These are phyloP conservation scores for Erythrobasidium yunnanense DNA, from an alignment of 768 basidiomycete genomes.

Conservation along the genomic window DNA sequence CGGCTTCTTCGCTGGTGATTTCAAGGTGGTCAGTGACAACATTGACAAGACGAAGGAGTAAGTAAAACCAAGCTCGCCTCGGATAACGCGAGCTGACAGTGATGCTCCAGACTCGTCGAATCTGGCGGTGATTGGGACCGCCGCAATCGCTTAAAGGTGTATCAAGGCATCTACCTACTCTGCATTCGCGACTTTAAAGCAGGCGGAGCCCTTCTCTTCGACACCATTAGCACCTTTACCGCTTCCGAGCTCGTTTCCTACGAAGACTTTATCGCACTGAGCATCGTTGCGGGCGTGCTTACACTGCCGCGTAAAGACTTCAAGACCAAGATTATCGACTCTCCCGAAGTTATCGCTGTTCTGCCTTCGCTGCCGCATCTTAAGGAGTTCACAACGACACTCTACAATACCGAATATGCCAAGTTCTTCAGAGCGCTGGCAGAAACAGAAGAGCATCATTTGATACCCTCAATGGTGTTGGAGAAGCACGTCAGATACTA, in stretches of 20 bases:
- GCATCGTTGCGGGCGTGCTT: conserved; percentile 67
- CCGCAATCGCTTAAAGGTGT: conserved; percentile 90
- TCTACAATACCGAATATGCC: conserved; percentile 88
- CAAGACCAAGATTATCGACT: conserved; percentile 80
- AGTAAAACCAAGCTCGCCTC: neutral
- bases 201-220: conserved; percentile 72
- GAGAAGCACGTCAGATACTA: conserved; percentile 79
- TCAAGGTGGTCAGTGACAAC: conserved; percentile 57
- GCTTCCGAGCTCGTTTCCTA: conserved; percentile 79
- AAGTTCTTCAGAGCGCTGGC: conserved; percentile 87
- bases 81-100: neutral
- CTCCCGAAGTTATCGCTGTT: conserved; percentile 78
- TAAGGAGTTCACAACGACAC: conserved; percentile 67
- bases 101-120: conserved; percentile 60
- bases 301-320: conserved; percentile 69
- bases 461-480: conserved; percentile 76
- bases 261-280: conserved; percentile 77
- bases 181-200: conserved; percentile 85
- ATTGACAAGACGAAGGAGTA: conserved; percentile 64
- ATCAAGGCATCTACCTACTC: conserved; percentile 70
- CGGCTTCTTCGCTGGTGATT: conserved; percentile 79
- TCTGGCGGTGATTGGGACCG: conserved; percentile 98
- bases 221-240: conserved; percentile 87
- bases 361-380: conserved; percentile 72
- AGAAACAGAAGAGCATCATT: conserved; percentile 72